Conservation (phyloP, 1,284 basidiomycete genomes). For the Testicularia cyperi region DNA sequence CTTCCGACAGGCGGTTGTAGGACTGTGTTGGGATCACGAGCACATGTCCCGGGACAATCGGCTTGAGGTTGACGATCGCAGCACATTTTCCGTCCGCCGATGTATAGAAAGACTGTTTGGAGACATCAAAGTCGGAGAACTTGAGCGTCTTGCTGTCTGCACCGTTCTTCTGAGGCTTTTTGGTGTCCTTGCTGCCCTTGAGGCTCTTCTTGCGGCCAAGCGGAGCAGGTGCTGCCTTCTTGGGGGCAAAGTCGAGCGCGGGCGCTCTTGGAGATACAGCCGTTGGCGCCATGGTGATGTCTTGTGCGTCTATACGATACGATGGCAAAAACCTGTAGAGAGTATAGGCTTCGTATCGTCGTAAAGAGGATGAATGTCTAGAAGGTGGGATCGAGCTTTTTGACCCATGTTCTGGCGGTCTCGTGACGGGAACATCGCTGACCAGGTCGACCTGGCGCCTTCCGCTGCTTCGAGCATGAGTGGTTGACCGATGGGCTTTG, state of each 20-base stretch:
- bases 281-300: slow-evolving; percentile 20
- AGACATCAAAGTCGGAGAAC: slow-evolving; percentile 44
- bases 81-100: slow-evolving; percentile 11
- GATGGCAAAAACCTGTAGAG: no score
- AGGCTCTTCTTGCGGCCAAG: slow-evolving; percentile 2
- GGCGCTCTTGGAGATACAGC: slow-evolving; percentile 17
- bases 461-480: no score
- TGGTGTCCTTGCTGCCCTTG: neutral
- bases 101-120: slow-evolving; percentile 40
- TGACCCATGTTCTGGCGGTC: no score
- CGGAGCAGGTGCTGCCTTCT: slow-evolving; percentile 10
- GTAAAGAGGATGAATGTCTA: no score
- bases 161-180: neutral
- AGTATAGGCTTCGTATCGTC: no score
- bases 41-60: slow-evolving; percentile 56
- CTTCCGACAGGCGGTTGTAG: slow-evolving; percentile 41
- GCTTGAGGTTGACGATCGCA: slow-evolving; percentile 58
- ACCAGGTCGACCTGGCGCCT: no score
- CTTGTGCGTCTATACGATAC: no score
- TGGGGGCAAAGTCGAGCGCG: neutral
- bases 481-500: no score
- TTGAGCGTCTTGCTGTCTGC: slow-evolving; percentile 1
- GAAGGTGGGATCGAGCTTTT: no score
- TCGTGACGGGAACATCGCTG: no score
- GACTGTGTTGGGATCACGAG: slow-evolving; percentile 49